Evolutionary conservation across 345 rosid genomes (phyloP), one percentile per base, ranked within the genome.

Genomic region (Bruguiera sexangula): DNA sequence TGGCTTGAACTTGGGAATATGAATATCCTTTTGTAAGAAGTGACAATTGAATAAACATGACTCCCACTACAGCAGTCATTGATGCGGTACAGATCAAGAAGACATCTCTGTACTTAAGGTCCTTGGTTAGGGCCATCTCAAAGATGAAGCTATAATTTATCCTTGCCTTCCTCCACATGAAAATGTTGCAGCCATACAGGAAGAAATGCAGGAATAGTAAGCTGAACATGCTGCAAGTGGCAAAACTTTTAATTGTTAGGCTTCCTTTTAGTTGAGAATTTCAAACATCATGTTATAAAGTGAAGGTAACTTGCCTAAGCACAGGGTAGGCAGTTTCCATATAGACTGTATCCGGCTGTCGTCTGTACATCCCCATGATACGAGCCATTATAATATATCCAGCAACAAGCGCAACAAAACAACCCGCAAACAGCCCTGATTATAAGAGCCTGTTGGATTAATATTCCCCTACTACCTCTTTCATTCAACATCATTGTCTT

Each of bases 291-390:
- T 56, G 16, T 69, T 67, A 31, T 54, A 22, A 69, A 69, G 46
- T 51, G 43, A 16, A 9, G 8, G 32, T 6, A 37, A 74, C 92
- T 92, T 82, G 88, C 99, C 99, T 96, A 63, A 96, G 84, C 27
- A 96, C 92, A 46, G 99, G 99, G 60, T 92, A 92, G 8, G 82
- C 90, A 71, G 99, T 96, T 81, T 96, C 99, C 99, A 92, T 90
- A 75, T 96, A 96, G 74, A 89, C 79, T 24, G 90, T 74, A 74
- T 87, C 91, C 21, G 85, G 76, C 60, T 83, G 85, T 59, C 75
- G 73, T 82, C 83, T 82, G 70, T 92, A 96, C 89, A 82, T 88
- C 70, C 99, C 98, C 13, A 89, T 85, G 60, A 92, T 70, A 73
- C 83, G 93, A 83, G 99, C 97, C 89, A 92, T 88, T 68, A 85